Base-by-base conservation (phyloP, 176 grass and related monocot species). In the Puya raimondii region DNA sequence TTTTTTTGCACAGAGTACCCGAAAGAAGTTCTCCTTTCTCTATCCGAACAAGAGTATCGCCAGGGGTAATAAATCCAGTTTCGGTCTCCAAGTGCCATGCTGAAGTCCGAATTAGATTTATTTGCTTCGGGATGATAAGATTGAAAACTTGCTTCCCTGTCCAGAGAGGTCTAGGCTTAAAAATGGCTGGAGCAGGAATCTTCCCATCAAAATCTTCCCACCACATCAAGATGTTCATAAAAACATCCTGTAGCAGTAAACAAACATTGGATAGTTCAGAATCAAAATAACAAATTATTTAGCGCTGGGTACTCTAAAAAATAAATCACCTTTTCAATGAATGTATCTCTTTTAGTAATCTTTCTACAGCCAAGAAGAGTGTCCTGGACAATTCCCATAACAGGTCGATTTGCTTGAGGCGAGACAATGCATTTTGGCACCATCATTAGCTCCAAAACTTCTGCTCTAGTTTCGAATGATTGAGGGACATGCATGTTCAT, bases 401-500 rank as follows among this genome's bases (percentile, higher is more conserved):
- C 93, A 59, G 93, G 89, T 49, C 89, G 85, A 85, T 97, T 97
- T 16, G 93, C 64, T 68, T 97, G 93, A 33, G 93, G 93, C 49
- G 93, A 97, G 0, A 97, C 93, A 11, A 97, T 97, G 47, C 89
- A 97, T 87, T 97, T 97, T n/a, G 93, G 93, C 61, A 97, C 93
- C 89, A 97, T 97, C 93, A 97, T 97, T 68, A 97, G 74, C 67
- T 97, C 93, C 51, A 97, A 65, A 63, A 97, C 93, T 84, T 97
- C 93, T 48, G 93, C 84, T 67, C 93, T 86, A n/a, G 93, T 90
- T 85, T 97, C 93, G 79, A 97, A 97, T 12, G 93, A 92, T 73
- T 92, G 89, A 2, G 93, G 93, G 48, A 97, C 89, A 85, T 97
- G 93, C 93, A 97, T 97, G 77, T 97, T 97, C 93, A 97, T 97